Conservation (phyloP, 2,329 filamentous ascomycete genomes). For the Fusarium vanettenii region DNA sequence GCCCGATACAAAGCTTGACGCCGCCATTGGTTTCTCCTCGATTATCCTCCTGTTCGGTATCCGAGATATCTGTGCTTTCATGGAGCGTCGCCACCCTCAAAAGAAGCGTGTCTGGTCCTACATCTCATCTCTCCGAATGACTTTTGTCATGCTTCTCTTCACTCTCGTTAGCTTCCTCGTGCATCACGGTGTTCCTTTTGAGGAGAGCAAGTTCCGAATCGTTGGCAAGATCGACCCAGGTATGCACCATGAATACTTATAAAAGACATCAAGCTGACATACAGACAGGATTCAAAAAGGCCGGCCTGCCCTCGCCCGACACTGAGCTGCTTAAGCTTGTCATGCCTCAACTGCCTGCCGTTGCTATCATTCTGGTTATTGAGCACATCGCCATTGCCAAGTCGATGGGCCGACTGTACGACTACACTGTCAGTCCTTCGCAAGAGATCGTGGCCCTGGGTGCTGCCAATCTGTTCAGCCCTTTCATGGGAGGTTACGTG, state of each 20-base stretch:
- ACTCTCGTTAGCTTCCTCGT: constrained; percentile 78
- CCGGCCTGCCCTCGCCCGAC: constrained; percentile 68
- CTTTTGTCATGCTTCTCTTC: constrained; percentile 81
- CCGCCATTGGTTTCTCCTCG: constrained; percentile 77
- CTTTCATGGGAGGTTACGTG: constrained; percentile 72
- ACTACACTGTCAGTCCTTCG: constrained; percentile 82
- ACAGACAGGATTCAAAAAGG: constrained; percentile 69
- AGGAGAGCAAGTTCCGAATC: constrained; percentile 68
- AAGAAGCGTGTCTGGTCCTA: constrained; percentile 77
- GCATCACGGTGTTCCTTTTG: constrained; percentile 64
- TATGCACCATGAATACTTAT: constrained; percentile 31
- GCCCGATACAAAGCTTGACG: constrained; percentile 67
- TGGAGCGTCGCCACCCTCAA: constrained; percentile 70
- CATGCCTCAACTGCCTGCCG: constrained; percentile 73
- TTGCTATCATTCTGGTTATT: constrained; percentile 81
- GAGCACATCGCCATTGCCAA: constrained; percentile 89
- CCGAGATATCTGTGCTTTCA: constrained; percentile 67
- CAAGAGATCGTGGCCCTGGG: constrained; percentile 85
- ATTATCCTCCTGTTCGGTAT: constrained; percentile 75
- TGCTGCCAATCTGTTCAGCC: constrained; percentile 79
- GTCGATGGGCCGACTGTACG: constrained; percentile 82
- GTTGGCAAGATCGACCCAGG: constrained; percentile 74
- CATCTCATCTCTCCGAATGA: constrained; percentile 78
- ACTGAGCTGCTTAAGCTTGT: constrained; percentile 67
- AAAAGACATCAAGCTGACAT: constrained; percentile 17